Conservation (phyloP, 352 stramenopile genomes). For the Phytopythium oedochilum region DNA sequence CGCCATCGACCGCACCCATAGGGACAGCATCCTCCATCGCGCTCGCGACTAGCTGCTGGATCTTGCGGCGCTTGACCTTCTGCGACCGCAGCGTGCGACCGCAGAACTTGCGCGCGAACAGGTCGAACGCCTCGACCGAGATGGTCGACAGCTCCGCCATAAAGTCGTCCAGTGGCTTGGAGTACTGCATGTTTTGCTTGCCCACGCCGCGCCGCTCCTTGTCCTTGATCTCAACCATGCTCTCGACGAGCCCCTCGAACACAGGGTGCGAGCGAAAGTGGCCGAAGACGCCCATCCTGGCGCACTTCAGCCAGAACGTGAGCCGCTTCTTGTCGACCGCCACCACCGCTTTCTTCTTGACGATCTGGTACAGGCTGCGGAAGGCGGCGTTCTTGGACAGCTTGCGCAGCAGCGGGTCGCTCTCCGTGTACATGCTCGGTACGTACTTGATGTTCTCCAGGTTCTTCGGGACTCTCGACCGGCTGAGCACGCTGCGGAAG, state of each 20-base stretch:
- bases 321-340: slow-evolving; percentile 32
- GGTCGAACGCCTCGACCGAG: slow-evolving; percentile 69
- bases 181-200: slow-evolving; percentile 86
- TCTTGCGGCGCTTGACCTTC: slow-evolving; percentile 60
- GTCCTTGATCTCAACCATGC: slow-evolving; percentile 82
- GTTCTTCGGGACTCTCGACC: slow-evolving; percentile 64
- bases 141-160: slow-evolving; percentile 56
- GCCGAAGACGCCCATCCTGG: slow-evolving; percentile 69
- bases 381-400: slow-evolving; percentile 76
- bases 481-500: slow-evolving; percentile 72
- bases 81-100: slow-evolving; percentile 67
- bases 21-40: not conserved
- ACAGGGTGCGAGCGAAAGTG: slow-evolving; percentile 65
- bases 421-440: slow-evolving; percentile 69
- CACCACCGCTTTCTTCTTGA: slow-evolving; percentile 28
- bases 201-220: slow-evolving; percentile 73
- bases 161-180: slow-evolving; percentile 63
- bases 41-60: not conserved
- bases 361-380: slow-evolving; percentile 54
- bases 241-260: slow-evolving; percentile 73
- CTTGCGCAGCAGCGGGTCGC: slow-evolving; percentile 74
- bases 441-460: slow-evolving; percentile 80
- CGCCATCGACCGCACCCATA: not conserved
- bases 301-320: slow-evolving; percentile 66
- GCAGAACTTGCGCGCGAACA: slow-evolving; percentile 74